Percentiles rank a stretch among this genome's conserved stretches.
phyloP scores from a whole-genome alignment of 106 monocot species.

The Allium fistulosum region DNA sequence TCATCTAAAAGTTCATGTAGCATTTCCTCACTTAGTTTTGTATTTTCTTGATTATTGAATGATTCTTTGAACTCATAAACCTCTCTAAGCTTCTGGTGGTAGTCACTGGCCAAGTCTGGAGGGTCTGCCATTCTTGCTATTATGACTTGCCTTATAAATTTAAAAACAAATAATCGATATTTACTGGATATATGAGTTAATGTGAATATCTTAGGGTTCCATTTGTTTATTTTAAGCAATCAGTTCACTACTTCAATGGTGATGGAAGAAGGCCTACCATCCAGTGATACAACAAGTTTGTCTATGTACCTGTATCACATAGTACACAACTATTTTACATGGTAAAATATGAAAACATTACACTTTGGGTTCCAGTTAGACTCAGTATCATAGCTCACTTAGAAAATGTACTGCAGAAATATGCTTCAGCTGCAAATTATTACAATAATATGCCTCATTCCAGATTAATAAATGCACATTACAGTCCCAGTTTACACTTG shows the following conservation, averaged over 20 bases:
- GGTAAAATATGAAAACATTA: too few relatives aligned
- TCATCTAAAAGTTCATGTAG: conserved; percentile 63
- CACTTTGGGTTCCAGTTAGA: too few relatives aligned
- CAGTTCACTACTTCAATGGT: conserved; percentile 39
- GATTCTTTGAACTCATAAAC: conserved; percentile 75
- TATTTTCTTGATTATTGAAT: conserved; percentile 40
- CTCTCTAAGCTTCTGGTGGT: conserved; percentile 77
- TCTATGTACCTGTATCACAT: conserved; percentile 74
- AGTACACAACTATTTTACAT: not conserved
- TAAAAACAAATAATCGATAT: conserved; percentile 65
- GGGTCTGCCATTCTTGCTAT: conserved; percentile 89
- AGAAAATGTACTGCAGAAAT: too few relatives aligned
- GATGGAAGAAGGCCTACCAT: conserved; percentile 31
- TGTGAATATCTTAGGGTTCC: conserved; percentile 88
- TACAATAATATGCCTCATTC: too few relatives aligned
- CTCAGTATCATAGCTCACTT: too few relatives aligned
- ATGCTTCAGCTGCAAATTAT: too few relatives aligned
- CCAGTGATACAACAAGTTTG: conserved; percentile 48
- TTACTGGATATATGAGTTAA: conserved; percentile 60
- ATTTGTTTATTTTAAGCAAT: conserved; percentile 79
- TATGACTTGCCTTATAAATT: conserved; percentile 62
- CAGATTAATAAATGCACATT: too few relatives aligned
- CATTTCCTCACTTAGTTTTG: conserved; percentile 68
- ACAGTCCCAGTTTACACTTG: too few relatives aligned
- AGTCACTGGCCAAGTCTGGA: conserved; percentile 81